Evolutionary conservation across 2,329 filamentous ascomycete species (phyloP).

Genomic region (Ophiosphaerella korrae): DNA sequence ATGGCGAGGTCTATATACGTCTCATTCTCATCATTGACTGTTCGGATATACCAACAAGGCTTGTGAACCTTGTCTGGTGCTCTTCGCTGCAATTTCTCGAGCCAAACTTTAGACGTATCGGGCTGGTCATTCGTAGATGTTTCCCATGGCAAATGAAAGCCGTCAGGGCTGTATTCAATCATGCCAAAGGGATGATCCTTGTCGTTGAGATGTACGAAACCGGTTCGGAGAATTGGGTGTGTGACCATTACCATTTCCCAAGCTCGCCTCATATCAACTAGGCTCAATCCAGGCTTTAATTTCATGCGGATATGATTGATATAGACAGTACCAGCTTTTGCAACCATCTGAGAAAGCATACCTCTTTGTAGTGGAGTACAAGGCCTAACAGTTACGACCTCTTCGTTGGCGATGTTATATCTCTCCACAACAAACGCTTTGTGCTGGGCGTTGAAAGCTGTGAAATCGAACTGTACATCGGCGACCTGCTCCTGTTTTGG

Average conservation of each 20-base stretch:
- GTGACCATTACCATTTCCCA: conserved; percentile 62
- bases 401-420: conserved; percentile 35
- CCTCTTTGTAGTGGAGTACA: conserved; percentile 81
- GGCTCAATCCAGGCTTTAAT: conserved; percentile 51
- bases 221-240: conserved; percentile 77
- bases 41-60: conserved; percentile 67
- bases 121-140: background rate
- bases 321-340: conserved; percentile 71
- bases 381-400: conserved; percentile 67
- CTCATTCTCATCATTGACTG: conserved; percentile 46
- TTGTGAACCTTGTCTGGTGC: conserved; percentile 55
- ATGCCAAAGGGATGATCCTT: conserved; percentile 71
- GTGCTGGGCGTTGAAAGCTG: conserved; percentile 56
- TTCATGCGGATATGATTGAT: conserved; percentile 72
- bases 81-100: conserved; percentile 20
- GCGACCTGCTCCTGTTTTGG: background rate
- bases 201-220: conserved; percentile 69
- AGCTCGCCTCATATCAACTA: conserved; percentile 56
- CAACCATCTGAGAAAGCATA: conserved; percentile 76
- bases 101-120: conserved; percentile 26
- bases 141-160: conserved; percentile 44
- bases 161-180: conserved; percentile 62
- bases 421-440: conserved; percentile 38
- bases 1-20: conserved; percentile 58
- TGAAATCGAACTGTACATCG: conserved; percentile 51